These are phyloP conservation scores for Fusarium bulbicola DNA, from an alignment of 2,329 filamentous ascomycete species.

Conservation along the genomic window DNA sequence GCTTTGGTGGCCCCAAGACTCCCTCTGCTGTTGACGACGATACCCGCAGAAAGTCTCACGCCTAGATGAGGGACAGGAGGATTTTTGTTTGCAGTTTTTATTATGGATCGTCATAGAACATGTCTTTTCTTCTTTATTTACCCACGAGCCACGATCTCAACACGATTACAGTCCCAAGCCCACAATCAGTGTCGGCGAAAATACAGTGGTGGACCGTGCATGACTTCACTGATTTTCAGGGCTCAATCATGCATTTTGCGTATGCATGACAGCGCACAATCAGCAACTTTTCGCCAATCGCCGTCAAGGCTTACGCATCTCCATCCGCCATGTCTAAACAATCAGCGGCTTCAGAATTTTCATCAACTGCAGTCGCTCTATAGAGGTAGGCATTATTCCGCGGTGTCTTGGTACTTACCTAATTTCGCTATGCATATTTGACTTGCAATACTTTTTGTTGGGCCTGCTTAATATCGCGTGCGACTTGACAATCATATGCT, in stretches of 20 bases:
- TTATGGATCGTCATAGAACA: not conserved
- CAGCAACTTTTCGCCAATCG: not conserved
- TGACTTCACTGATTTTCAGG: not conserved
- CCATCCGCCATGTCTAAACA: not conserved
- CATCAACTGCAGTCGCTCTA: not conserved
- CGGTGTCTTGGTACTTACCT: not conserved
- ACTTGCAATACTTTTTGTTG: not conserved
- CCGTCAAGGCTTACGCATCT: not conserved
- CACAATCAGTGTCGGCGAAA: not conserved
- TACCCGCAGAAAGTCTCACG: constrained; percentile 26
- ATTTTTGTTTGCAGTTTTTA: not conserved
- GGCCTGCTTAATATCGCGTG: not conserved
- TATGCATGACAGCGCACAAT: not conserved
- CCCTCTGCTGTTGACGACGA: constrained; percentile 9
- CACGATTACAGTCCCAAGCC: not conserved
- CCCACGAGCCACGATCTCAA: not conserved
- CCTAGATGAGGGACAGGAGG: not conserved
- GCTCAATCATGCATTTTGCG: not conserved
- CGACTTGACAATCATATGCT: not conserved
- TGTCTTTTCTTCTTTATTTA: not conserved
- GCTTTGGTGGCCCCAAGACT: constrained; percentile 21
- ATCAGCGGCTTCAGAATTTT: not conserved
- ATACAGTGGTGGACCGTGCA: not conserved
- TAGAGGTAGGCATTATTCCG: rapidly evolving
- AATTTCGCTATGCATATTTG: not conserved